A percentile compares a stretch with the other conserved stretches of the same genome.
phyloP scores from a whole-genome alignment of 1,139 yeast genomes.

The Pichia sp. region DNA sequence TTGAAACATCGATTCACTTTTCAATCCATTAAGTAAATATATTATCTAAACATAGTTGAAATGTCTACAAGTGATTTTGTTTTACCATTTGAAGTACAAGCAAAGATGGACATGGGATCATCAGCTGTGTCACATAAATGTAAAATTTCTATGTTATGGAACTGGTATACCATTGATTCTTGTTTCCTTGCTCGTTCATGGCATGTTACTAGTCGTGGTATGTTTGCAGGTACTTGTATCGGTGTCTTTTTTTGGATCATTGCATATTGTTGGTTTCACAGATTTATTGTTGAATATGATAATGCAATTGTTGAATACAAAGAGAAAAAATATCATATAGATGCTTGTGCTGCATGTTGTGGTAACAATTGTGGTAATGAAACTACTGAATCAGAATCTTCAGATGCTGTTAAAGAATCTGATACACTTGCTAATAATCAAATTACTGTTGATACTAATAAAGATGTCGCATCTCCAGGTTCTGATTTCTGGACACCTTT shows the following conservation, averaged over 20 bases:
- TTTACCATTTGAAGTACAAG: conserved; percentile 11
- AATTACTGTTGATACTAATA: no score
- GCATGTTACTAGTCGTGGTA: conserved; percentile 55
- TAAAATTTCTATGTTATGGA: conserved; percentile 41
- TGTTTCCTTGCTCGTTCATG: conserved; percentile 61
- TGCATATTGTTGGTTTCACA: conserved; percentile 51
- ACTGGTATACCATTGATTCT: conserved; percentile 54
- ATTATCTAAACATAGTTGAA: neutral
- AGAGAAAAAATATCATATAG: conserved; percentile 9
- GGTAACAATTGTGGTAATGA: conserved; percentile 7
- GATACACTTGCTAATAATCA: neutral
- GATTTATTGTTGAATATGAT: conserved; percentile 53
- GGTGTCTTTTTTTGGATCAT: conserved; percentile 56
- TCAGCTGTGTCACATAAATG: conserved; percentile 12
- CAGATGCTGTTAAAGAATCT: neutral
- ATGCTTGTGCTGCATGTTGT: conserved; percentile 12
- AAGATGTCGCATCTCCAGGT: conserved; percentile 10
- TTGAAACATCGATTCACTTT: no score
- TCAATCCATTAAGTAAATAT: neutral
- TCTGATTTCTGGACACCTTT: conserved; percentile 27
- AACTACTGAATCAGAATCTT: neutral
- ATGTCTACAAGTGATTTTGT: conserved; percentile 1
- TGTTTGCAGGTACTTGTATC: conserved; percentile 66
- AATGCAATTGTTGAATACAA: conserved; percentile 30
- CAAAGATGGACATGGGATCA: conserved; percentile 15